phyloP scores from a whole-genome alignment of 73 alveolate genomes.

The Stentor coeruleus region DNA sequence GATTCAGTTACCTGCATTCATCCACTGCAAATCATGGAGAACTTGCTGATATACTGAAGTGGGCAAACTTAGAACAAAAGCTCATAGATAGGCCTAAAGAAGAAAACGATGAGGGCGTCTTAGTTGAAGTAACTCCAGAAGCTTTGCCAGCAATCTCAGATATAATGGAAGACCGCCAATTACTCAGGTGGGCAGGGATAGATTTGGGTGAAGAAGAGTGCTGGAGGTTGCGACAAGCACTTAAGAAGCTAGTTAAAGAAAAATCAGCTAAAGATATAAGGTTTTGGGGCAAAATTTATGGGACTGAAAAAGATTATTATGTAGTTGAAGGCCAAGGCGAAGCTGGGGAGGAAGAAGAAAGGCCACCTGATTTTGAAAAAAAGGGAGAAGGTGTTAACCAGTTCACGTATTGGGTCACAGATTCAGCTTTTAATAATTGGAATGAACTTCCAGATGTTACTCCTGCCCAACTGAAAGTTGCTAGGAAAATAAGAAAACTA shows the following conservation, averaged over 20 bases:
- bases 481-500: conserved; percentile 83
- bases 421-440: conserved; percentile 86
- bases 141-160: conserved; percentile 54
- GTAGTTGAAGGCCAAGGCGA: conserved; percentile 85
- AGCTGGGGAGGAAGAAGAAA: conserved; percentile 63
- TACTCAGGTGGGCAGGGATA: conserved; percentile 84
- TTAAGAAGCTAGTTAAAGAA: conserved; percentile 40
- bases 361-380: conserved; percentile 74
- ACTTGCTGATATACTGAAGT: neutral
- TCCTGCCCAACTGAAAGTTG: conserved; percentile 76
- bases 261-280: conserved; percentile 56
- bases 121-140: conserved; percentile 34
- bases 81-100: neutral
- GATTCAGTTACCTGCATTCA: conserved; percentile 8
- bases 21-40: too few relatives aligned
- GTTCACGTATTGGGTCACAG: conserved; percentile 86
- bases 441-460: conserved; percentile 86
- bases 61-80: neutral
- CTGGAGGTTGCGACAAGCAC: conserved; percentile 40
- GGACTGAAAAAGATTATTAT: conserved; percentile 87
- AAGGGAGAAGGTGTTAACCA: conserved; percentile 92
- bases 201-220: conserved; percentile 76
- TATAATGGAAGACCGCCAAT: conserved; percentile 47
- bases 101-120: conserved; percentile 10
- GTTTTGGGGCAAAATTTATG: conserved; percentile 91